A percentile compares a stretch with the other conserved stretches of the same genome.
Evolutionary conservation across 768 basidiomycete species (phyloP).

Genomic region (Rhizopogon sp.): DNA sequence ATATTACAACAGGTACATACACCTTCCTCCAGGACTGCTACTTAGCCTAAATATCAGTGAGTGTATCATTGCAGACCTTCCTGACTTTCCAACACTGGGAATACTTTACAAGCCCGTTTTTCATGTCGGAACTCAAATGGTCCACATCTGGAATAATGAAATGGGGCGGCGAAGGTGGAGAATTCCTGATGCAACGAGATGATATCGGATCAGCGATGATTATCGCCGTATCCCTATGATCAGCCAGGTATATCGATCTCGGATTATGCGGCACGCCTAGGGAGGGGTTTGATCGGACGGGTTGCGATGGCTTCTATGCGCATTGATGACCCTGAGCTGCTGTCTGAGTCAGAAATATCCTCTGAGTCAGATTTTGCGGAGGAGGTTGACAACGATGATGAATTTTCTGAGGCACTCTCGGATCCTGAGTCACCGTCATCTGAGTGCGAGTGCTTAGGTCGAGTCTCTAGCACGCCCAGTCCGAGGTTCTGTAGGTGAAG

Average conservation of each 20-base stretch:
- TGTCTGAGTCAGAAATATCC: slow-evolving; percentile 12
- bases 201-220: neutral
- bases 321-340: slow-evolving; percentile 10
- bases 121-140: no score
- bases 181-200: neutral
- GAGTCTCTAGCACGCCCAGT: slow-evolving; percentile 53
- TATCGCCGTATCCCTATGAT: neutral
- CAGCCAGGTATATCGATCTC: slow-evolving; percentile 25
- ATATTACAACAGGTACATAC: no score
- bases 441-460: slow-evolving; percentile 5
- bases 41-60: no score
- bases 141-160: neutral
- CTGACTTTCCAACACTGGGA: neutral
- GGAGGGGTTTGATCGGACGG: slow-evolving; percentile 44
- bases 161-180: neutral
- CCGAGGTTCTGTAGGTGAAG: slow-evolving; percentile 50
- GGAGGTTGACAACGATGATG: slow-evolving; percentile 1
- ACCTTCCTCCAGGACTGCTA: neutral
- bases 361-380: neutral
- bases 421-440: neutral
- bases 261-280: slow-evolving; percentile 28
- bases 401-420: slow-evolving; percentile 1
- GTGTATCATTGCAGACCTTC: neutral
- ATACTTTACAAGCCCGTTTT: neutral
- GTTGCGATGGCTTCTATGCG: slow-evolving; percentile 38